phyloP scores from a whole-genome alignment of 352 stramenopile species.

The Thraustochytrium striatum region DNA sequence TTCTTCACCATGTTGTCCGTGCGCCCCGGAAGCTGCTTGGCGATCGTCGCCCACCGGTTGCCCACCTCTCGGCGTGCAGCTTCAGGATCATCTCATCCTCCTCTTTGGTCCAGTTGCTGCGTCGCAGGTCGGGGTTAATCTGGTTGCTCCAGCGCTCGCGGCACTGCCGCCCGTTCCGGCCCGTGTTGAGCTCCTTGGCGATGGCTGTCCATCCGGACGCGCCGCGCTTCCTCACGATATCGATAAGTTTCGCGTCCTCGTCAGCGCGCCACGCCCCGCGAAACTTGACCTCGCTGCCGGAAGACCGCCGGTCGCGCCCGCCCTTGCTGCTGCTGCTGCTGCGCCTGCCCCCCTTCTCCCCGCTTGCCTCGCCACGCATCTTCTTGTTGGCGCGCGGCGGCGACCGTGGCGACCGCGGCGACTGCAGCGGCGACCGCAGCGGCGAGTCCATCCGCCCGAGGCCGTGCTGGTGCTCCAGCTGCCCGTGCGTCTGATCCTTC shows the following conservation, averaged over 20 bases:
- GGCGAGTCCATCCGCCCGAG: too few species aligned
- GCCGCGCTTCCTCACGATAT: neutral
- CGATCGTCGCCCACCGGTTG: conserved; percentile 98
- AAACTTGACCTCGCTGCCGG: neutral
- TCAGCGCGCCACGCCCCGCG: conserved; percentile 21
- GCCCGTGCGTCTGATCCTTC: too few species aligned
- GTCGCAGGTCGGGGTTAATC: conserved; percentile 83
- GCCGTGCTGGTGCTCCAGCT: too few species aligned
- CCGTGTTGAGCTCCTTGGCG: conserved; percentile 60
- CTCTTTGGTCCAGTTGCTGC: conserved; percentile 80
- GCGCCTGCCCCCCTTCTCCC: too few species aligned
- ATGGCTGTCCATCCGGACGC: conserved; percentile 21
- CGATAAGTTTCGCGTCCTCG: conserved; percentile 31
- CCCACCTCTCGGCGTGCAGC: conserved; percentile 79
- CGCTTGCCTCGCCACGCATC: too few species aligned
- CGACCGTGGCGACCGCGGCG: too few species aligned
- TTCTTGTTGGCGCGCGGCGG: too few species aligned
- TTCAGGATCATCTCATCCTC: conserved; percentile 80
- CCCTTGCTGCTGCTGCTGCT: too few species aligned
- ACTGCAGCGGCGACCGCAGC: too few species aligned
- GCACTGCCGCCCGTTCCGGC: conserved; percentile 86
- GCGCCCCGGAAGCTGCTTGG: conserved; percentile 89
- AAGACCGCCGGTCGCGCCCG: too few species aligned
- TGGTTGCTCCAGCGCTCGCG: conserved; percentile 93
- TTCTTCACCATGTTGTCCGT: conserved; percentile 99